Base-by-base conservation (phyloP, 768 basidiomycete genomes). In the Lactarius deliciosus region DNA sequence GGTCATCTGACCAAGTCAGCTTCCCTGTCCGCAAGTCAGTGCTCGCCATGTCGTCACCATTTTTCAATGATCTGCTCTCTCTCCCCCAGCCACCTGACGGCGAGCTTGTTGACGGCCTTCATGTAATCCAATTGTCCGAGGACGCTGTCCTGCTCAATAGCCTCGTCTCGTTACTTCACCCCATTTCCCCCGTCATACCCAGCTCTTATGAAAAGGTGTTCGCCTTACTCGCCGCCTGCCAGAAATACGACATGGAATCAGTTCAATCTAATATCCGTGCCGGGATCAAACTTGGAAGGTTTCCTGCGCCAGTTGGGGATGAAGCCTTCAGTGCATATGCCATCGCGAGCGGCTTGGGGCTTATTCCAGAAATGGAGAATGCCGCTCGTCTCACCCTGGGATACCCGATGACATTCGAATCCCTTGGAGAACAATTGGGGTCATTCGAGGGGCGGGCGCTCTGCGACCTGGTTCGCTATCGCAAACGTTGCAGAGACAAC, bases 111-210 rank as follows among this genome's bases (percentile, higher is more conserved):
- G n/a, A 47, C 0, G 45, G 45, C 45, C 45, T 22, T n/a, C n/a
- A n/a, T 22, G 45, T 47, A 2, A 6, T 47, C 45, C n/a, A 47
- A 47, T 22, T 47, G 4, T 22, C 45, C n/a, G 45, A 47, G 54
- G 34, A 55, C 13, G 63, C 57, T 2, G 43, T 18, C 2, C 63
- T 68, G 20, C 30, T 68, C 1, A 40, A 16, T 40, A 40, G 15
- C 15, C 40, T 40, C 8, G 9, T 47, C 45, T 47, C 45, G 10
- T 22, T 47, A 2, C 45, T 47, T 4, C 11, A 22, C 20, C 45
- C 45, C n/a, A 13, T 47, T 11, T 2, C 9, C 4, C 45, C 45
- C 45, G 10, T 11, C 45, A n/a, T 11, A 3, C 45, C 45, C 10
- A 22, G 34, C 25, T 62, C 61, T 30, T 62, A 55, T 6, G 61